Evolutionary conservation across 129 eudicot species (phyloP).

Genomic region (Ambrosia trifida): DNA sequence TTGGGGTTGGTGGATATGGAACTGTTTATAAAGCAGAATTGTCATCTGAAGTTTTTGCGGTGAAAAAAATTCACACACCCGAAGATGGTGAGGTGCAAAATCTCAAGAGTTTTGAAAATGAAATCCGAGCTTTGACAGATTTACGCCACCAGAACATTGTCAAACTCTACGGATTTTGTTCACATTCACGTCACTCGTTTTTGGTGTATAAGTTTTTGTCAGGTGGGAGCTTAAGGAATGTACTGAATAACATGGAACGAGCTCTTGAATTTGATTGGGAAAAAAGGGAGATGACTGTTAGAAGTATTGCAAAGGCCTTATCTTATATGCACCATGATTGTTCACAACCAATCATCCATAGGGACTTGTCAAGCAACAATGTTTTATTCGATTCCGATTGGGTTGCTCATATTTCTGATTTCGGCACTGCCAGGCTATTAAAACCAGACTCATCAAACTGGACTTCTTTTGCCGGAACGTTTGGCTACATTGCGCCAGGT

Average conservation of each 20-base stretch:
- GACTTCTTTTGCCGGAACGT: background rate
- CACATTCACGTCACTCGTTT: background rate
- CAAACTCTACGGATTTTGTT: constrained; percentile 1
- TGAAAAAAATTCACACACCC: background rate
- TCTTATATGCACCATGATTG: constrained; percentile 6
- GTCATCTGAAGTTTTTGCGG: background rate
- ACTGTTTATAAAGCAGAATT: constrained; percentile 3
- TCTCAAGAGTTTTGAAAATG: constrained; percentile 3
- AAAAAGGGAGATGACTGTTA: background rate
- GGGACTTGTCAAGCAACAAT: background rate
- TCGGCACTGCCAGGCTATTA: background rate
- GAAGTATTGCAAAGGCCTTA: background rate
- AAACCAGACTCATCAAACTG: background rate
- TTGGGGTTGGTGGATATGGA: background rate
- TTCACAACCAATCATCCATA: constrained; percentile 13
- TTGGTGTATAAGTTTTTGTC: background rate
- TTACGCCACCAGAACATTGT: background rate
- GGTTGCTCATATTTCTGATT: background rate
- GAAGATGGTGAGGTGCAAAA: background rate
- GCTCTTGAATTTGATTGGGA: background rate
- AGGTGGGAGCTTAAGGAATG: background rate
- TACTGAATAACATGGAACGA: background rate
- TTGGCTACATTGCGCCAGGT: constrained; percentile 6
- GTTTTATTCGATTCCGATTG: background rate
- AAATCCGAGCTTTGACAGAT: background rate